Conservation (phyloP, 352 stramenopile species). For the Thalassiosira hispida region DNA sequence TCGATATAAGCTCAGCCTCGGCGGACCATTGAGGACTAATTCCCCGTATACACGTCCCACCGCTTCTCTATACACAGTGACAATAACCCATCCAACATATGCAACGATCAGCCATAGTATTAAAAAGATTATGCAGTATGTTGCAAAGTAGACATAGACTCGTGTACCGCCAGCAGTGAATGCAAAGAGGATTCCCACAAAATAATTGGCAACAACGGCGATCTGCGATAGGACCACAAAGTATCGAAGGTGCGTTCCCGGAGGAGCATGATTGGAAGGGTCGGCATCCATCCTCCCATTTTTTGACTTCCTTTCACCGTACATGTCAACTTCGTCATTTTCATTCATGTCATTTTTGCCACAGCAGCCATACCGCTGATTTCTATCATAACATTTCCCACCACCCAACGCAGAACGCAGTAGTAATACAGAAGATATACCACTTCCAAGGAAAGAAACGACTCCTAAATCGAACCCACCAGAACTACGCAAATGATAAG, state of each 20-base stretch:
- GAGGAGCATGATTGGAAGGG: conserved; percentile 20
- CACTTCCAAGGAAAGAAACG: conserved; percentile 43
- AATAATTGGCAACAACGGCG: conserved; percentile 50
- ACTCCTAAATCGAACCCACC: conserved; percentile 55
- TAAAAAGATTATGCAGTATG: conserved; percentile 56
- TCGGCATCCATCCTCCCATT: background rate
- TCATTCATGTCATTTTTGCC: conserved; percentile 20
- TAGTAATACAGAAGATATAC: conserved; percentile 33
- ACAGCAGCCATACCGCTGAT: conserved; percentile 24
- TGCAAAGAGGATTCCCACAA: conserved; percentile 50
- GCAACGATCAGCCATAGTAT: conserved; percentile 46
- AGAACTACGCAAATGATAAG: conserved; percentile 33
- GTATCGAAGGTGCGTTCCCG: conserved; percentile 21
- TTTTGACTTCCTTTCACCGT: background rate
- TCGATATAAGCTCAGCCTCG: background rate
- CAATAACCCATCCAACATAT: conserved; percentile 31
- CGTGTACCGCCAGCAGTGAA: conserved; percentile 36
- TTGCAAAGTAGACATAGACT: conserved; percentile 53
- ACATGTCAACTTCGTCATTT: conserved; percentile 14
- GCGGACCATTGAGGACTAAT: conserved; percentile 16
- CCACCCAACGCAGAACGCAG: conserved; percentile 34
- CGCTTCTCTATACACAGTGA: conserved; percentile 41
- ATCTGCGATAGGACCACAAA: conserved; percentile 45
- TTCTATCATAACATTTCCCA: conserved; percentile 21
- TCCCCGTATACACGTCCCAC: conserved; percentile 23